These are phyloP conservation scores for Kuraishia hungarica DNA, from an alignment of 805 yeast species.

Conservation along the genomic window DNA sequence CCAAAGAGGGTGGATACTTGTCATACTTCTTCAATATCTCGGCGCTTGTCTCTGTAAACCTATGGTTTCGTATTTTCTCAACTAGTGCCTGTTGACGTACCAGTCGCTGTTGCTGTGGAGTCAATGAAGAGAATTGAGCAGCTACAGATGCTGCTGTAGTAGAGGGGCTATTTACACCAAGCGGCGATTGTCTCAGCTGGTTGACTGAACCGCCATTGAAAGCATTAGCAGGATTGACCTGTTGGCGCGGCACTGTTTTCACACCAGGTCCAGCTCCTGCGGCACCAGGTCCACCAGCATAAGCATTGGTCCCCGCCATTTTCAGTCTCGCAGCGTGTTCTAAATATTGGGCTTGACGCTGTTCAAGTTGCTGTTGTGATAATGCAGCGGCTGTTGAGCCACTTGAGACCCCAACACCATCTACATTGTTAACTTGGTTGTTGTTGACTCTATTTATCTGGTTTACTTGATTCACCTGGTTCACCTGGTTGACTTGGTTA, in stretches of 20 bases:
- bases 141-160: neutral
- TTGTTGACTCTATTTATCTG: neutral
- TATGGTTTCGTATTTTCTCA: conserved; percentile 36
- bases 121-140: conserved; percentile 10
- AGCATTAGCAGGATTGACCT: neutral
- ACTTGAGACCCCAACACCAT: neutral
- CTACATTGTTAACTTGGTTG: neutral
- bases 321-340: neutral
- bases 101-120: conserved; percentile 31
- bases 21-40: conserved; percentile 72
- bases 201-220: neutral
- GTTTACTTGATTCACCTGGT: neutral
- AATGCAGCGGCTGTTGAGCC: neutral
- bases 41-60: conserved; percentile 63
- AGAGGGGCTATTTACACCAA: neutral
- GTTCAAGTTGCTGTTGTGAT: neutral
- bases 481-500: neutral
- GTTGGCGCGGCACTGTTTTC: neutral
- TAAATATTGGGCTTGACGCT: neutral
- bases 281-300: neutral
- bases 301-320: neutral
- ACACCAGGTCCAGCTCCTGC: too few relatives aligned
- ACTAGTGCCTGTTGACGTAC: conserved; percentile 32
- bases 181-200: neutral
- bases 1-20: conserved; percentile 71